phyloP scores from a whole-genome alignment of 768 basidiomycete genomes.

The Boletus bicolor region DNA sequence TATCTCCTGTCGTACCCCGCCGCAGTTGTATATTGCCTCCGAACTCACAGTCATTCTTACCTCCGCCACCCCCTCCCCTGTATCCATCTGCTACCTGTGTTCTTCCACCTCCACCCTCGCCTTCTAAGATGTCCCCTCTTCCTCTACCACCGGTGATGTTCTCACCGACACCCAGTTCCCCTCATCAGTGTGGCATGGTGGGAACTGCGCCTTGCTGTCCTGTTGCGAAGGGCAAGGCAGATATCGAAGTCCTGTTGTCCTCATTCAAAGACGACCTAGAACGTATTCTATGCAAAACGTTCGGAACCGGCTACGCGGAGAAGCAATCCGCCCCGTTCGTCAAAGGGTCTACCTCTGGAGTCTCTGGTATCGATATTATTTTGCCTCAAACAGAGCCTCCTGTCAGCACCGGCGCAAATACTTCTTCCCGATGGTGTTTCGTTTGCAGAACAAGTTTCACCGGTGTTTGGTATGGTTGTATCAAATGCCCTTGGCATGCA shows the following conservation, averaged over 20 bases:
- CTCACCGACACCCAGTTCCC: not conserved
- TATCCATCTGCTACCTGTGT: conserved; percentile 2
- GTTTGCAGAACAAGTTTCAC: conserved; percentile 27
- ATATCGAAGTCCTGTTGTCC: conserved; percentile 45
- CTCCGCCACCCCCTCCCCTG: conserved; percentile 28
- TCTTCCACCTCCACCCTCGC: conserved; percentile 16
- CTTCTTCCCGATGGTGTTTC: conserved; percentile 27
- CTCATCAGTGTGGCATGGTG: not conserved
- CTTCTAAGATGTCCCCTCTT: not conserved
- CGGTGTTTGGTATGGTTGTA: conserved; percentile 30
- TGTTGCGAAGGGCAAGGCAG: conserved; percentile 43
- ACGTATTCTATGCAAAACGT: conserved; percentile 37
- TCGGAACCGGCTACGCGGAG: conserved; percentile 24
- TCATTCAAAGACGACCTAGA: conserved; percentile 58
- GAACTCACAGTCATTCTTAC: not conserved
- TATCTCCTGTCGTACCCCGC: not conserved
- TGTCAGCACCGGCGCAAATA: not conserved
- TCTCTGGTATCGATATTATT: not conserved
- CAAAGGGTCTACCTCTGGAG: not conserved
- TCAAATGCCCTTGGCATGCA: conserved; percentile 32
- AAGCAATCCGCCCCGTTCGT: not conserved
- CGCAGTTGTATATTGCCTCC: not conserved
- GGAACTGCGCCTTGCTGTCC: conserved; percentile 38
- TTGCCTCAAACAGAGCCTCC: not conserved
- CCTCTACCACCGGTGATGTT: conserved; percentile 1